A percentile compares a stretch with the other conserved stretches of the same genome.
Evolutionary conservation across 169 alveolate species (phyloP).

Genomic region (Plasmodium malariae): DNA sequence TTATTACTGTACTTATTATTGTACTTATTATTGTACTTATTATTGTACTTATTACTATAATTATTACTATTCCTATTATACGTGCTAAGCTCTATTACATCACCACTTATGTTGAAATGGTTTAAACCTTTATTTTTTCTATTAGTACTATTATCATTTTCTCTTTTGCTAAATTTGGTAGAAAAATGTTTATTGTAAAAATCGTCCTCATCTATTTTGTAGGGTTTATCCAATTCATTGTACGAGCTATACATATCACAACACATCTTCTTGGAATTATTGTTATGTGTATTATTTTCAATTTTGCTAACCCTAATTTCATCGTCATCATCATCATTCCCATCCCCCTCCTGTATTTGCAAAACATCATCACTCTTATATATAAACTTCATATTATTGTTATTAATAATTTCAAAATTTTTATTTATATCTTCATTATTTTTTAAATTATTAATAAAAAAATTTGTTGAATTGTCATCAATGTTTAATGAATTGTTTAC

Average conservation of each 20-base stretch:
- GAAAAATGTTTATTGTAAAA: neutral
- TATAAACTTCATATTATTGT: neutral
- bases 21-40: neutral
- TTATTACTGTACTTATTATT: neutral
- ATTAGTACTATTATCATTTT: neutral
- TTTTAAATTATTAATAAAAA: constrained; percentile 27
- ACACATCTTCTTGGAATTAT: neutral
- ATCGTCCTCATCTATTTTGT: constrained; percentile 4
- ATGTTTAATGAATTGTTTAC: constrained; percentile 53
- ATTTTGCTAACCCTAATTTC: neutral
- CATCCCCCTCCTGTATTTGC: neutral
- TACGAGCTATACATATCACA: neutral
- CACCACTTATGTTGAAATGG: constrained; percentile 24
- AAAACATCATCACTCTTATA: neutral
- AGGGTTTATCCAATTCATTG: neutral
- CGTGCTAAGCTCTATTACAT: neutral
- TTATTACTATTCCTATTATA: too few relatives aligned
- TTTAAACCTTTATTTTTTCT: neutral
- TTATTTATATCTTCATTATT: constrained; percentile 54
- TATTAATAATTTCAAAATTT: constrained; percentile 52
- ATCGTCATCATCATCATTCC: neutral
- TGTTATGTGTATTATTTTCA: neutral
- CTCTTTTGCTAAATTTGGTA: neutral
- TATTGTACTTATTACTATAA: too few relatives aligned
- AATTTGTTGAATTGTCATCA: constrained; percentile 56